phyloP scores from a whole-genome alignment of 805 yeast species.

The Candida berthetii region DNA sequence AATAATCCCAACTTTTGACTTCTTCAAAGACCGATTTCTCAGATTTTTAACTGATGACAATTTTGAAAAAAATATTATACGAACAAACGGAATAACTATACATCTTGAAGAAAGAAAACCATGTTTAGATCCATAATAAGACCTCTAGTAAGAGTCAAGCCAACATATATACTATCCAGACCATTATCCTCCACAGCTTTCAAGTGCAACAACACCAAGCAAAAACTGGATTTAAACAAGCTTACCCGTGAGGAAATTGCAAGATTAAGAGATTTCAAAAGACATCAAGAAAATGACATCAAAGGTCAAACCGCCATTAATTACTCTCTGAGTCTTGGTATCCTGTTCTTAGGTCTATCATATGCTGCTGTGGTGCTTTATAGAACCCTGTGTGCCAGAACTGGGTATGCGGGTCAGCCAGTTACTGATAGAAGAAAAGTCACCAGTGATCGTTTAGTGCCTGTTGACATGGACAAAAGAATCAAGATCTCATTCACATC shows the following conservation, averaged over 20 bases:
- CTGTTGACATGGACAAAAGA: constrained; percentile 80
- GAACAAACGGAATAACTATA: no score
- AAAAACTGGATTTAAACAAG: constrained; percentile 6
- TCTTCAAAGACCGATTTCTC: no score
- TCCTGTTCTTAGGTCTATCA: constrained; percentile 68
- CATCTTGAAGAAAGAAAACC: no score
- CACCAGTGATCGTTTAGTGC: constrained; percentile 81
- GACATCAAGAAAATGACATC: constrained; percentile 9
- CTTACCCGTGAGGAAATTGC: constrained; percentile 18
- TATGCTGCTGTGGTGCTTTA: constrained; percentile 93
- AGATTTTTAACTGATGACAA: no score
- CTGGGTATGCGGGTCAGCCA: constrained; percentile 96
- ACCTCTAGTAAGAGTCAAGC: not conserved
- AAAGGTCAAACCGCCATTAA: constrained; percentile 44
- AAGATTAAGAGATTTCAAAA: constrained; percentile 15
- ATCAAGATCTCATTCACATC: constrained; percentile 85
- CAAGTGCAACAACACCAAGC: not conserved
- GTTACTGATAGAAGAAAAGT: constrained; percentile 77
- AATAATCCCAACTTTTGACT: no score
- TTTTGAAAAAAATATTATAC: not conserved
- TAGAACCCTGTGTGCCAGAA: constrained; percentile 85
- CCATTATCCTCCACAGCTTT: not conserved
- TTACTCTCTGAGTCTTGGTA: constrained; percentile 62
- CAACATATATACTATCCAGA: not conserved
- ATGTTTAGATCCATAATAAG: no score